phyloP scores from a whole-genome alignment of 352 stramenopile genomes.

The Phytopythium litorale region DNA sequence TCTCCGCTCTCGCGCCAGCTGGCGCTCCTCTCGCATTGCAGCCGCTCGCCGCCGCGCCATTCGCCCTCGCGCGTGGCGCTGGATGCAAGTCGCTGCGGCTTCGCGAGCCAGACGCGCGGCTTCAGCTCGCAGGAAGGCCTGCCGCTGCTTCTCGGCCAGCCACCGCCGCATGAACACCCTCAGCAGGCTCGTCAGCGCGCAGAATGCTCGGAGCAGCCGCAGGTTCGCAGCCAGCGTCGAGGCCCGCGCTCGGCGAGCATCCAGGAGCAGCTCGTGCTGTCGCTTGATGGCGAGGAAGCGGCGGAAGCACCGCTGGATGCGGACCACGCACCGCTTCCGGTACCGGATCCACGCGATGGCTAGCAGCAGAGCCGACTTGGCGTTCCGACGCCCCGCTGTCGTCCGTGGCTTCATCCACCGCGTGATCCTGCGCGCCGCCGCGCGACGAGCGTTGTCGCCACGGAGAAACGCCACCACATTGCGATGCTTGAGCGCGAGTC shows the following conservation, averaged over 20 bases:
- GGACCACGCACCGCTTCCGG: constrained; percentile 32
- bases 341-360: constrained; percentile 37
- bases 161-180: constrained; percentile 28
- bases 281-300: constrained; percentile 17
- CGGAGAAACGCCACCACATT: constrained; percentile 45
- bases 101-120: constrained; percentile 24
- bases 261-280: constrained; percentile 21
- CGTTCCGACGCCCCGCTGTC: constrained; percentile 13
- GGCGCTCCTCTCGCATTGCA: constrained; percentile 13
- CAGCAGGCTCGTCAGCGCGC: constrained; percentile 23
- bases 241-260: constrained; percentile 18
- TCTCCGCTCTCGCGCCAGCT: constrained; percentile 14
- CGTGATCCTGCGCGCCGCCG: constrained; percentile 32
- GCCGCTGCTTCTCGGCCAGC: constrained; percentile 29
- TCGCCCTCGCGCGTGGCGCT: constrained; percentile 36
- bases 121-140: constrained; percentile 33
- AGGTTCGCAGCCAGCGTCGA: constrained; percentile 25
- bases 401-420: constrained; percentile 28
- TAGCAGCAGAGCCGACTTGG: constrained; percentile 38
- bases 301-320: constrained; percentile 56
- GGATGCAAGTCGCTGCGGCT: constrained; percentile 28
- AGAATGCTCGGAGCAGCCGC: constrained; percentile 24
- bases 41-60: constrained; percentile 27
- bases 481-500: constrained; percentile 44
- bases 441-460: constrained; percentile 20